Conservation (phyloP, 257 asterid genomes). For the Nicotiana knightiana region DNA sequence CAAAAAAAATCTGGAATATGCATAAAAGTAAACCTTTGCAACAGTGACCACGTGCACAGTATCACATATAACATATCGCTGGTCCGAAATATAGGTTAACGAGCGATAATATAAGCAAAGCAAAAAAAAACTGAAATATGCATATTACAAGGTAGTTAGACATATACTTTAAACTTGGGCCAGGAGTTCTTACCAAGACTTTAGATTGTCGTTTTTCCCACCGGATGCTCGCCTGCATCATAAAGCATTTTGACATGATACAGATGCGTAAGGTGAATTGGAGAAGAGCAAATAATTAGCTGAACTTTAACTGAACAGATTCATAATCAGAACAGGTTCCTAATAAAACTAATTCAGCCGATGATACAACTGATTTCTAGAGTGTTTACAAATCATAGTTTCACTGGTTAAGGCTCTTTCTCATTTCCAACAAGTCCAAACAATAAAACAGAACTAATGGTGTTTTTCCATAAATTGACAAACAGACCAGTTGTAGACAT, state of each 20-base stretch:
- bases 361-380: background rate
- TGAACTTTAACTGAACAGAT: background rate
- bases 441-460: background rate
- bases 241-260: background rate
- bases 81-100: background rate
- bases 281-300: background rate
- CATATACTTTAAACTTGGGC: background rate
- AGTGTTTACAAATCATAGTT: background rate
- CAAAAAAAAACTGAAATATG: background rate
- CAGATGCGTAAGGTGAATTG: background rate
- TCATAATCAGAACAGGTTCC: background rate
- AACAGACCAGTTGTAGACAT: background rate
- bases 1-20: background rate
- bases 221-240: slow-evolving; percentile 66
- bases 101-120: background rate
- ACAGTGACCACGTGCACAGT: background rate
- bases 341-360: background rate
- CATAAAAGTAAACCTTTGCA: background rate
- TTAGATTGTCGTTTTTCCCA: slow-evolving; percentile 87
- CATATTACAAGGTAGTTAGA: too few relatives aligned
- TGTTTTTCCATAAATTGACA: background rate
- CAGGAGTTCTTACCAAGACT: slow-evolving; percentile 64
- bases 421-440: background rate
- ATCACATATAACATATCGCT: background rate
- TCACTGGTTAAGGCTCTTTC: background rate